Evolutionary conservation across 768 basidiomycete genomes (phyloP), one percentile per base, ranked within the genome.

Genomic region (Termitomyces sp.): DNA sequence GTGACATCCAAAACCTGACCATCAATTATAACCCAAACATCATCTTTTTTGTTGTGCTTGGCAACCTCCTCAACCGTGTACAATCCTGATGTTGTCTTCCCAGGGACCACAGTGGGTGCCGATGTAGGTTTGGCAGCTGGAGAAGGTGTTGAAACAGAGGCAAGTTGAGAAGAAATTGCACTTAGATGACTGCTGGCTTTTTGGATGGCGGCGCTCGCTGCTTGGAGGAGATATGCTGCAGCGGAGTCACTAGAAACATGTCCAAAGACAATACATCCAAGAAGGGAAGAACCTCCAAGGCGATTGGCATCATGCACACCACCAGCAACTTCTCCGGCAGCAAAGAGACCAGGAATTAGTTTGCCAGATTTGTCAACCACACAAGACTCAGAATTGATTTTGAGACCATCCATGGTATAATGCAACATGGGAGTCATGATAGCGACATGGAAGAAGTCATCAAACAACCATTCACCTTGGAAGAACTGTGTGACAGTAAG

Each of bases 271-370:
- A 98, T 96, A 69, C 96, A 98, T 46, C 96, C 95, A 59, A 98
- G 81, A 32, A 98, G 76, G 13, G 94, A 97, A 53, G 87, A 90
- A 56, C 96, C 96, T 60, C 96, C 96, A 30, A 98, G 84, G 71
- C 96, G 90, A 80, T 98, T 98, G 56, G 96, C 96, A 65, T 96
- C 96, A 71, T 98, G 95, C 4, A 98, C 95, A 78, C 94, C 95
- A 71, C 96, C 95, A 36, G 94, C 96, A 40, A 98, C 86, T 72
- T 98, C 96, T 67, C 96, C 96, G 42, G 91, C 82, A n/a, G 96
- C 96, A 69, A 93, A 96, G 43, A 96, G 84, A 66, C 96, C 95
- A 8, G 85, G 74, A 54, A 98, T 89, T 35, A 90, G 88, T 71
- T 89, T 91, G 61, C 87, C 85, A 24, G 77, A 71, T 56, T 76